Conservation (phyloP, 2,329 filamentous ascomycete species). For the Arthroderma uncinatum region DNA sequence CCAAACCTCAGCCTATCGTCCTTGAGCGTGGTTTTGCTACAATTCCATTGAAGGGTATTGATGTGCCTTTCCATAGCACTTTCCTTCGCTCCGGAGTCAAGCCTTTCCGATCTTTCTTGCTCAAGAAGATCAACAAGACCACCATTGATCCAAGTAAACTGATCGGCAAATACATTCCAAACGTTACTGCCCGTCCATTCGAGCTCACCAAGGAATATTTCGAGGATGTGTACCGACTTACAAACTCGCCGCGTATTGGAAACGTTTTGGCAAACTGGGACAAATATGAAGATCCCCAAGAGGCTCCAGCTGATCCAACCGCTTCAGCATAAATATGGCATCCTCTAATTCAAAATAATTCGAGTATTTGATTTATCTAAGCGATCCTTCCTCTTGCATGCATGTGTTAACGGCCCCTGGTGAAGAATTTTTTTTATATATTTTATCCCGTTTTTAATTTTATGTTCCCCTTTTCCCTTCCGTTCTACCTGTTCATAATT, state of each 20-base stretch:
- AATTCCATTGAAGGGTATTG: slow-evolving; percentile 91
- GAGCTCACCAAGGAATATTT: slow-evolving; percentile 97
- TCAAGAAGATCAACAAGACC: slow-evolving; percentile 99
- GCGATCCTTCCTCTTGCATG: neutral
- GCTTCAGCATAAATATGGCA: neutral
- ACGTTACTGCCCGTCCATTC: slow-evolving; percentile 93
- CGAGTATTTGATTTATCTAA: neutral
- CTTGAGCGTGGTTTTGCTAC: slow-evolving; percentile 93
- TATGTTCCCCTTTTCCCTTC: neutral
- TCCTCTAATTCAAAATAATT: neutral
- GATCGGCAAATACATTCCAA: slow-evolving; percentile 97
- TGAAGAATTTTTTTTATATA: neutral
- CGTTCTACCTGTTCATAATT: neutral
- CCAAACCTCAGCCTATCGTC: slow-evolving; percentile 78
- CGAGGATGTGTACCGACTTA: slow-evolving; percentile 93
- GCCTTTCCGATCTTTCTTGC: slow-evolving; percentile 93
- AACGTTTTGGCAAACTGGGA: slow-evolving; percentile 70
- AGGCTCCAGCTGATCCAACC: neutral
- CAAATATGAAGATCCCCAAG: slow-evolving; percentile 45
- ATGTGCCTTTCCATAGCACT: slow-evolving; percentile 98
- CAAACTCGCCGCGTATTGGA: slow-evolving; percentile 55
- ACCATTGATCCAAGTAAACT: slow-evolving; percentile 95
- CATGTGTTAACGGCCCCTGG: neutral
- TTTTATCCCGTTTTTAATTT: neutral
- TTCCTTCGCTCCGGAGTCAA: slow-evolving; percentile 97